Evolutionary conservation across 768 basidiomycete species (phyloP).

Genomic region (Serendipita vermifera): DNA sequence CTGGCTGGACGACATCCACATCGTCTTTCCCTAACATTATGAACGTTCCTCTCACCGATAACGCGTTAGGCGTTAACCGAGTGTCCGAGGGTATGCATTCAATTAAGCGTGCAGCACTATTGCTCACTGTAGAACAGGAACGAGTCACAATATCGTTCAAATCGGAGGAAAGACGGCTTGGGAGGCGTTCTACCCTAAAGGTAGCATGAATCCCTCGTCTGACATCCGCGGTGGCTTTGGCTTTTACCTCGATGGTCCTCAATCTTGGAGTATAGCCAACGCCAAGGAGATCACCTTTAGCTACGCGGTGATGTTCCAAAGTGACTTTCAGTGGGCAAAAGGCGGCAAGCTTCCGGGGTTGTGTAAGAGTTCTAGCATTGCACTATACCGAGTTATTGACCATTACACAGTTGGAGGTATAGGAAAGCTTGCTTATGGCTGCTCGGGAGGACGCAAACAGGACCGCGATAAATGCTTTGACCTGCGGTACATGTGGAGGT

Average conservation of each 20-base stretch:
- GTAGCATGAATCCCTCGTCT: constrained; percentile 40
- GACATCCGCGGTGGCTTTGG: constrained; percentile 47
- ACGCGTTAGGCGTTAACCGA: background rate
- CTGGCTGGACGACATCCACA: background rate
- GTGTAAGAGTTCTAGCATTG: constrained; percentile 30
- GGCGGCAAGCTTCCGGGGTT: constrained; percentile 66
- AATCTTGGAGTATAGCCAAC: constrained; percentile 37
- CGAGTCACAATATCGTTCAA: constrained; percentile 4
- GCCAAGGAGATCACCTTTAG: constrained; percentile 58
- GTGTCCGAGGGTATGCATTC: background rate
- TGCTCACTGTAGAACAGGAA: background rate
- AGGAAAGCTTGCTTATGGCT: constrained; percentile 34
- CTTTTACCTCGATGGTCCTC: constrained; percentile 55
- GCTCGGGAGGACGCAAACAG: constrained; percentile 52
- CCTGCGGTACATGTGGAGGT: constrained; percentile 63
- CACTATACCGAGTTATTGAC: constrained; percentile 12
- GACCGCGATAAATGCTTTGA: constrained; percentile 47
- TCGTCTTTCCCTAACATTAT: background rate
- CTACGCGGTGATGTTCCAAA: constrained; percentile 53
- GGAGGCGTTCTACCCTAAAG: constrained; percentile 42
- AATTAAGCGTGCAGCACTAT: no score
- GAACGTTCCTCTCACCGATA: background rate
- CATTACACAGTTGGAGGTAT: constrained; percentile 38
- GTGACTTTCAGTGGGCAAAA: constrained; percentile 49
- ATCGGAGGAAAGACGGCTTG: constrained; percentile 24